Base-by-base conservation (phyloP, 2,329 filamentous ascomycete species). In the Tolypocladium inflatum region DNA sequence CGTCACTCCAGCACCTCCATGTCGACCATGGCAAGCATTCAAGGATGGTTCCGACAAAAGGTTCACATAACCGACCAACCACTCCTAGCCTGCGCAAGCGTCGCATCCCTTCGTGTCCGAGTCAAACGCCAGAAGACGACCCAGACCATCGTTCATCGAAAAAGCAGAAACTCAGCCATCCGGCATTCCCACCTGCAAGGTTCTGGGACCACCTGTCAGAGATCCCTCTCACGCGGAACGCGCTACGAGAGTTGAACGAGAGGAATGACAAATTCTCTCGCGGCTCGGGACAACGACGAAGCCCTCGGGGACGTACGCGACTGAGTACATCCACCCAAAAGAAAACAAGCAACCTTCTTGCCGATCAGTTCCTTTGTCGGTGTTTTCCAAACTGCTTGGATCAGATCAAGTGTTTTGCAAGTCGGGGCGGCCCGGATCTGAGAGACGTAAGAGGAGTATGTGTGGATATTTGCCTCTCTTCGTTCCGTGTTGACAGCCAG, bases 121-220 rank as follows among this genome's bases (percentile, higher is more conserved):
- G 21, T 30, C n/a, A 41, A 26, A 2, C 8, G 53, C 21, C 19
- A n/a, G 38, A 30, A 30, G 21, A 43, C 53, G 38, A 55, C 11
- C 37, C 37, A 38, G 38, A 55, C 39, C 38, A 30, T 19, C 51
- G 39, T 38, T 35, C 50, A 15, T 5, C 51, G 4, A 58, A 56
- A 53, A 58, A 19, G 55, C 54, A 26, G 4, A 54, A 26, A 50
- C 48, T 54, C 9, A 33, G 26, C 42, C 58, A 59, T 53, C 58
- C 58, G n/a, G 15, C 33, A 17, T 54, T 50, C 39, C 57, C 51
- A 8, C 57, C 57, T 4, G 9, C 57, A 9, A 26, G 55, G 17
- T 59, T 59, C 55, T 59, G 58, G 58, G 58, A 59, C 41, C 11
- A n/a, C 9, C 38, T 59, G 39, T 54, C 55, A 23, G 23, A n/a